Evolutionary conservation across 2,329 filamentous ascomycete genomes (phyloP), one percentile per base, ranked within the genome.

Genomic region (Setomelanomma holmii): DNA sequence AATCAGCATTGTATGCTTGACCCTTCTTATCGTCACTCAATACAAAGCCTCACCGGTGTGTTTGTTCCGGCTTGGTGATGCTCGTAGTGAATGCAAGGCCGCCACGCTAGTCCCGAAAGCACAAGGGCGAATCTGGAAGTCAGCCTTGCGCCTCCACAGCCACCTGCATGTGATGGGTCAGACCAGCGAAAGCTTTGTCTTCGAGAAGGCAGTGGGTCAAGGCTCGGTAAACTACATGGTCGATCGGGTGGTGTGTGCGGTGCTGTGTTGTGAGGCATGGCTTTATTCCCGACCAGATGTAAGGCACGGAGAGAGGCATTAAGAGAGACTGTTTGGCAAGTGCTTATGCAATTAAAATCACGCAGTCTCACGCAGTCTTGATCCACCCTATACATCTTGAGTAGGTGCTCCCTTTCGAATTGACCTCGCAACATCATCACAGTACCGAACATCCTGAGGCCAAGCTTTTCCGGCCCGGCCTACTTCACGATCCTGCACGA

Each of bases 101-200:
- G 41, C 10, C 3, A 4, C 3, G 12, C 27, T 50, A 52, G 7
- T 11, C 21, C 16, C n/a, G n/a, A n/a, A n/a, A n/a, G n/a, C n/a
- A n/a, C n/a, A n/a, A n/a, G n/a, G n/a, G n/a, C n/a, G n/a, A n/a
- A n/a, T n/a, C n/a, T n/a, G n/a, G n/a, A 22, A 60, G 38, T 62
- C 54, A 58, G 61, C 59, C 61, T 62, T 57, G 56, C 49, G n/a
- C 45, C 27, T 45, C n/a, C 54, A 42, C 40, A 45, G 51, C 53
- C 47, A 38, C 27, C 14, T 16, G 16, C 53, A 49, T 46, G 45
- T 53, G 38, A 55, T 44, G 19, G 30, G 38, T 41, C 23, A 36
- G 20, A 36, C 24, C 22, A 23, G 21, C 20, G 6, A 16, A 49
- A 35, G 52, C 41, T 55, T 43, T 40, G 34, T 40, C 44, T 47